Base-by-base conservation (phyloP, 495 filamentous ascomycete species). In the Aspergillus leporis region DNA sequence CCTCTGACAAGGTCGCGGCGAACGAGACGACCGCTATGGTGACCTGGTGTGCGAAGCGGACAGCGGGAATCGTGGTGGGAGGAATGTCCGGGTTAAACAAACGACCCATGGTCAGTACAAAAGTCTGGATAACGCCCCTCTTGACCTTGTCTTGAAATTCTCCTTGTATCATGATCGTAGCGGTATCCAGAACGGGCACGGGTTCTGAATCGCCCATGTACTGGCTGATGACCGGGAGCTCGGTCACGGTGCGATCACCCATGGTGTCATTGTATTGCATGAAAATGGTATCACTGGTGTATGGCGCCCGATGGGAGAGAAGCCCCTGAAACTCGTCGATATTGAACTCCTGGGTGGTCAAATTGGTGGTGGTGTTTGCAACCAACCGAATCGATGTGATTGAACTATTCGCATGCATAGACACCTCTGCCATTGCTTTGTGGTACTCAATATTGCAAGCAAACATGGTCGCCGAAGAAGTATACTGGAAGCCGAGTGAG, bases 371-470 rank as follows among this genome's bases (percentile, higher is more conserved):
- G 2, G 70, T 72, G 3, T 55, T 54, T 13, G 54, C 51, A 36
- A 66, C 50, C 23, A 74, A 45, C 0, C 64, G 34, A 6, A 74
- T 63, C 12, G 52, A 63, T 6, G 64, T 71, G 51, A 77, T 72
- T 22, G 74, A 77, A 28, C 74, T 76, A 52, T 77, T 77, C 14
- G 74, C 68, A 52, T 75, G 74, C 74, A 77, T 77, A 0, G 63
- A 61, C 0, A 77, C 56, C 16, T 61, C 54, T 5, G 71, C 74
- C 10, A 71, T 51, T 0, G 71, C 71, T 53, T 71, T 66, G 10
- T 66, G 61, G 40, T 77, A 77, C 3, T 61, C 50, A 6, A 77
- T 65, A 13, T 72, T 69, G 57, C 74, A 77, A 36, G 71, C 74
- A 55, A 77, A 74, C 16, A 71, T 64, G 22, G 62, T 57, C 2